Percentiles rank a stretch among this genome's conserved stretches.
Evolutionary conservation across 208 protist genomes (phyloP).

Genomic region (Wallacemonas sp.): DNA sequence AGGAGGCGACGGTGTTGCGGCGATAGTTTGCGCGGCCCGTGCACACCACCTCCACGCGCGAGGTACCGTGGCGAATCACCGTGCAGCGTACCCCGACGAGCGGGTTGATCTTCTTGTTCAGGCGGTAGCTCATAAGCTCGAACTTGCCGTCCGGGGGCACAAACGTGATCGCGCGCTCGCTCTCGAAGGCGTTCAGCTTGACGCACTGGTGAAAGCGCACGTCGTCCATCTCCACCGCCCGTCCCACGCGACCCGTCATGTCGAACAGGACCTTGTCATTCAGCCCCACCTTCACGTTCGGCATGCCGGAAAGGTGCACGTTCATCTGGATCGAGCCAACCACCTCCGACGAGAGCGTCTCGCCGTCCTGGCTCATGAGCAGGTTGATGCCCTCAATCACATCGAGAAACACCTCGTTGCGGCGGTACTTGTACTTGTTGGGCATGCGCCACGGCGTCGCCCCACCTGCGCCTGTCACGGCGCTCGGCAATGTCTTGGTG

Average conservation of each 20-base stretch:
- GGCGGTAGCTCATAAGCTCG: constrained; percentile 98
- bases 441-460: constrained; percentile 94
- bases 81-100: constrained; percentile 93
- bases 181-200: constrained; percentile 96
- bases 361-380: constrained; percentile 93
- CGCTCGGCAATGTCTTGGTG: constrained; percentile 59
- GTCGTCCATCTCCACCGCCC: constrained; percentile 94
- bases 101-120: constrained; percentile 93
- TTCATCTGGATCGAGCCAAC: constrained; percentile 95
- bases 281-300: constrained; percentile 96
- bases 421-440: constrained; percentile 95
- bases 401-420: constrained; percentile 99
- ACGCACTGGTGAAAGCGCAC: constrained; percentile 99
- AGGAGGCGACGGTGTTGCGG: constrained; percentile 92
- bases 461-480: constrained; percentile 95
- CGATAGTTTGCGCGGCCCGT: constrained; percentile 95
- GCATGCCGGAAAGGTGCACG: constrained; percentile 97
- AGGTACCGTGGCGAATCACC: constrained; percentile 89
- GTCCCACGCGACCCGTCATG: constrained; percentile 40
- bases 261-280: constrained; percentile 97
- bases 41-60: constrained; percentile 95
- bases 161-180: constrained; percentile 93
- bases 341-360: constrained; percentile 96
- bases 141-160: constrained; percentile 98
- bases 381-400: constrained; percentile 98